These are phyloP conservation scores for Penicillium cosmopolitanum DNA, from an alignment of 495 filamentous ascomycete species.

Conservation along the genomic window DNA sequence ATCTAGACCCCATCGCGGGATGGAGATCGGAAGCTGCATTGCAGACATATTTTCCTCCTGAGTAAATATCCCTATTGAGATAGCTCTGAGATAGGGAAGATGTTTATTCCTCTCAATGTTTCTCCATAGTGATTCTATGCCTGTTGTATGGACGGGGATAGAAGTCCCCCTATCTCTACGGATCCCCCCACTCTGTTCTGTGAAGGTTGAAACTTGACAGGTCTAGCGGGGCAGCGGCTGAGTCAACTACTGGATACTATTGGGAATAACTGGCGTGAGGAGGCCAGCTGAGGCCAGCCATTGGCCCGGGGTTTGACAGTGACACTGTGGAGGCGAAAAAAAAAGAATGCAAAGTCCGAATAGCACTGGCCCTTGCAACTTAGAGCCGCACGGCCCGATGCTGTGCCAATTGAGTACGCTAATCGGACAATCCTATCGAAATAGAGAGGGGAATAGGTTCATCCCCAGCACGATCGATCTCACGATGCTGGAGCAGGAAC, in stretches of 20 bases:
- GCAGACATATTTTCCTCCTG: background rate
- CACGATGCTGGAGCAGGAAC: constrained; percentile 7
- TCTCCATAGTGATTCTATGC: background rate
- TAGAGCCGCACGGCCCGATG: background rate
- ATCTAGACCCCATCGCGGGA: constrained; percentile 13
- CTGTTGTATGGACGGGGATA: background rate
- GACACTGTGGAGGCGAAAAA: constrained; percentile 14
- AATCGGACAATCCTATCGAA: background rate
- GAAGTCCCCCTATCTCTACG: constrained; percentile 1
- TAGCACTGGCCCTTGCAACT: background rate
- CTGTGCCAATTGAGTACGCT: constrained; percentile 11
- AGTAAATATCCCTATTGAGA: background rate
- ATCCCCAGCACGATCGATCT: constrained; percentile 8
- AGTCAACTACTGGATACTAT: constrained; percentile 23
- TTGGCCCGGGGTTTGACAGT: constrained; percentile 14
- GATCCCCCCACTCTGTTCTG: constrained; percentile 16
- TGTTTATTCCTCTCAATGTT: background rate
- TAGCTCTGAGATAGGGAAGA: background rate
- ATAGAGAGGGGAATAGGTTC: background rate
- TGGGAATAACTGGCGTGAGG: constrained; percentile 25
- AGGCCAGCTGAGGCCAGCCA: constrained; percentile 5
- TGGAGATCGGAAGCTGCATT: constrained; percentile 1
- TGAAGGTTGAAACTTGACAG: constrained; percentile 31
- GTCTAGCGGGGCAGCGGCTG: constrained; percentile 25
- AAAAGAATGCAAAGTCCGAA: background rate